Conservation (phyloP, 1,139 yeast genomes). For the Geotrichum klebahnii region DNA sequence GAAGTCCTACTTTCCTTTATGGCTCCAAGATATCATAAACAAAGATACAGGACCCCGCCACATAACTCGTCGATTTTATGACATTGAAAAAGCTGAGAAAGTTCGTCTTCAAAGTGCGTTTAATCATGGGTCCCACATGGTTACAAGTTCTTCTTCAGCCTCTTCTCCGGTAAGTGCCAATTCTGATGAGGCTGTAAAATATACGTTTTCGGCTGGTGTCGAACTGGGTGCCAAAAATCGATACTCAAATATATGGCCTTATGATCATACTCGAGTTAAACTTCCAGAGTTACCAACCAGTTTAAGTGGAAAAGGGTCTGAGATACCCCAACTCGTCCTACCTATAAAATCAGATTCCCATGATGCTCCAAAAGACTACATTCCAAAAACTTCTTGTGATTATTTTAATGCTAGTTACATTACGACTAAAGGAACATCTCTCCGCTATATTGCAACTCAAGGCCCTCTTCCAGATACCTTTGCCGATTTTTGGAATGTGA, state of each 20-base stretch:
- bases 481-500: conserved; percentile 77
- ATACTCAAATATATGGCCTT: conserved; percentile 78
- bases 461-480: conserved; percentile 77
- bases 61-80: conserved; percentile 39
- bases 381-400: conserved; percentile 34
- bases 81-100: conserved; percentile 41
- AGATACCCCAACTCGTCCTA: background rate
- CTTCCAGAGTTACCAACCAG: conserved; percentile 32
- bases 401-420: conserved; percentile 64
- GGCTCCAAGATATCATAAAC: conserved; percentile 37
- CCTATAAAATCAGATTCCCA: background rate
- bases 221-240: conserved; percentile 70
- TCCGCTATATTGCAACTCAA: conserved; percentile 72
- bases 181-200: conserved; percentile 30
- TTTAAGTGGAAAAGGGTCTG: background rate
- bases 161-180: conserved; percentile 21
- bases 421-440: conserved; percentile 35
- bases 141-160: background rate
- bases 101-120: conserved; percentile 37
- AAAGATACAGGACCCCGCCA: conserved; percentile 34
- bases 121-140: background rate
- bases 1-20: conserved; percentile 34
- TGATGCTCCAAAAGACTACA: background rate
- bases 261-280: conserved; percentile 72
- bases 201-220: conserved; percentile 61